These are phyloP conservation scores for Pichia sp. DNA, from an alignment of 1,139 yeast species.

Conservation along the genomic window DNA sequence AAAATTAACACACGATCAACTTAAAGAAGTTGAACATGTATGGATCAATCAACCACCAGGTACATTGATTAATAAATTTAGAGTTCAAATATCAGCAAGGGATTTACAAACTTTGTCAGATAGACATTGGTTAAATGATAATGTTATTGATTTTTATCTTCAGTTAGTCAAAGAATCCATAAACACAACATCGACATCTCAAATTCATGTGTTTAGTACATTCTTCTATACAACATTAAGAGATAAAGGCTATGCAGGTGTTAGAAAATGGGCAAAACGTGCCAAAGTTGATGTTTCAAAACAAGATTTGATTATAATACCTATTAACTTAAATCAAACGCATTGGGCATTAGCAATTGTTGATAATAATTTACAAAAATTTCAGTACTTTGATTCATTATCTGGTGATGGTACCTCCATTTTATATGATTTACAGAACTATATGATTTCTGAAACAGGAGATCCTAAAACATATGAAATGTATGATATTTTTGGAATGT, in stretches of 20 bases:
- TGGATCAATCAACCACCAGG: constrained; percentile 31
- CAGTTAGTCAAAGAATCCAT: constrained; percentile 74
- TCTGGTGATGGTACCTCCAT: constrained; percentile 54
- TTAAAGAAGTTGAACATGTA: constrained; percentile 33
- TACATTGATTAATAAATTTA: constrained; percentile 36
- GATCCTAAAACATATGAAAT: constrained; percentile 31
- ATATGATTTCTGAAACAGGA: constrained; percentile 52
- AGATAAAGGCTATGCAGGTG: constrained; percentile 71
- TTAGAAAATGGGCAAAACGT: constrained; percentile 84
- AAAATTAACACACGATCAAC: constrained; percentile 30
- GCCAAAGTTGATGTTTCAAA: constrained; percentile 63
- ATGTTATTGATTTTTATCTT: constrained; percentile 77
- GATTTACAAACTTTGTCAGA: constrained; percentile 71
- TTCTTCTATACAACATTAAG: constrained; percentile 75
- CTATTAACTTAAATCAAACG: constrained; percentile 72
- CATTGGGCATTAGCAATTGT: constrained; percentile 93
- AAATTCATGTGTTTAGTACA: constrained; percentile 72
- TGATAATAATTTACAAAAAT: constrained; percentile 50
- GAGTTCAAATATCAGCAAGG: constrained; percentile 54
- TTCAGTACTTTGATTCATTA: constrained; percentile 76
- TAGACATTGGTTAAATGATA: constrained; percentile 84
- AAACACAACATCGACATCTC: constrained; percentile 52
- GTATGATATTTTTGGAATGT: constrained; percentile 33
- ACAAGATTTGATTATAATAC: constrained; percentile 64
- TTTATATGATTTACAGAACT: constrained; percentile 47